A percentile compares a stretch with the other conserved stretches of the same genome.
These are phyloP conservation scores for Hypoxylon lienhwacheense DNA, from an alignment of 495 filamentous ascomycete species.

Conservation along the genomic window DNA sequence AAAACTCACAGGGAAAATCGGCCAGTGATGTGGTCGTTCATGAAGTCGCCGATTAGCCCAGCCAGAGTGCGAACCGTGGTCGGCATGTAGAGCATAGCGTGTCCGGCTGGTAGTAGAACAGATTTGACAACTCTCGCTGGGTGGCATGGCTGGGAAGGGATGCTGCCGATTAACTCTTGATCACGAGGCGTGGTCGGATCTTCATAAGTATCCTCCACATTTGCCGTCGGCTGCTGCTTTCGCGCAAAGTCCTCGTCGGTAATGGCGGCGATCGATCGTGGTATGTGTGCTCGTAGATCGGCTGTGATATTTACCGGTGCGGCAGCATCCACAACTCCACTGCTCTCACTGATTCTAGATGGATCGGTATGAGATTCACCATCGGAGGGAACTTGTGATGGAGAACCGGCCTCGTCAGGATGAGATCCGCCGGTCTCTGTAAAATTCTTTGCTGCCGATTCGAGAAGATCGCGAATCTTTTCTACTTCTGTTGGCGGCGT, in stretches of 20 bases:
- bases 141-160: constrained; percentile 46
- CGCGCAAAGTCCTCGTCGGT: constrained; percentile 40
- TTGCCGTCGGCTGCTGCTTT: constrained; percentile 21
- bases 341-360: constrained; percentile 9
- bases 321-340: constrained; percentile 52
- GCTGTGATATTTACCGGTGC: constrained; percentile 44
- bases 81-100: constrained; percentile 82
- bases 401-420: constrained; percentile 5
- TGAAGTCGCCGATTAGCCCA: constrained; percentile 80
- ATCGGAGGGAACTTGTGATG: background rate
- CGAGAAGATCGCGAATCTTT: constrained; percentile 56
- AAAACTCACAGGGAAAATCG: constrained; percentile 63
- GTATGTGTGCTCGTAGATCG: constrained; percentile 28
- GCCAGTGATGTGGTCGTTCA: constrained; percentile 70
- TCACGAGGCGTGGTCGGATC: constrained; percentile 51
- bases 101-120: constrained; percentile 76
- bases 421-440: background rate
- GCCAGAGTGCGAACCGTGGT: constrained; percentile 73
- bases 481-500: constrained; percentile 70
- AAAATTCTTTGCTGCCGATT: constrained; percentile 19
- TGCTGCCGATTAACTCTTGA: constrained; percentile 32
- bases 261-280: constrained; percentile 40
- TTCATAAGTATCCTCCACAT: constrained; percentile 44
- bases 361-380: background rate
- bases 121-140: constrained; percentile 64